Percentiles rank a stretch among this genome's conserved stretches.
Conservation (phyloP, 2,329 filamentous ascomycete genomes). For the Diplodia scrobiculata region DNA sequence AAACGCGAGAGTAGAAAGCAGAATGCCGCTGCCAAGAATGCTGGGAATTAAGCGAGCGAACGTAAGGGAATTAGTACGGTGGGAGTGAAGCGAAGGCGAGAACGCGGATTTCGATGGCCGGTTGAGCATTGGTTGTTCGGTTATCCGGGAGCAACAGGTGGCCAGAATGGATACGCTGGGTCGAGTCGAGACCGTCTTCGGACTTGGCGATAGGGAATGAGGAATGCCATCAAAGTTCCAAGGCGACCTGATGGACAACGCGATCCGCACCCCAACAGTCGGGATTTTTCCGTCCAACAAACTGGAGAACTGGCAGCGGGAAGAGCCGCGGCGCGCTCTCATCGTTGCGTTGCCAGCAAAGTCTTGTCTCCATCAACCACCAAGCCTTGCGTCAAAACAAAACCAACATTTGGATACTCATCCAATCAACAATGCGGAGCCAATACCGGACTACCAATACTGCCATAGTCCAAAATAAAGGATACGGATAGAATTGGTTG, state of each 20-base stretch:
- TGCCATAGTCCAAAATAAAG: background rate
- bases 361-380: background rate
- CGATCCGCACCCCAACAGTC: background rate
- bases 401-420: slow-evolving; percentile 6
- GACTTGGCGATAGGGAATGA: slow-evolving; percentile 5
- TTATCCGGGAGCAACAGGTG: background rate
- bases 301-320: background rate
- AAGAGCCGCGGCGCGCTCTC: background rate
- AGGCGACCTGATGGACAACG: background rate
- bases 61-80: background rate
- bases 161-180: background rate
- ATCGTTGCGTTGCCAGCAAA: background rate
- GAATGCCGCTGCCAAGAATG: slow-evolving; percentile 4
- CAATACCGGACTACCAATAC: slow-evolving; percentile 1
- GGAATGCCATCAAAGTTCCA: background rate
- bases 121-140: background rate
- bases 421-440: slow-evolving; percentile 4
- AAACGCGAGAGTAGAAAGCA: background rate
- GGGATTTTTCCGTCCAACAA: background rate
- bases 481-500: background rate
- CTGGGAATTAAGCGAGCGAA: slow-evolving; percentile 2
- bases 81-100: background rate
- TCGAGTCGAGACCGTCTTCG: background rate
- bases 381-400: slow-evolving; percentile 13
- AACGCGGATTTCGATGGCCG: background rate